These are phyloP conservation scores for Furcasterigmium furcatum DNA, from an alignment of 2,329 filamentous ascomycete genomes.

Conservation along the genomic window DNA sequence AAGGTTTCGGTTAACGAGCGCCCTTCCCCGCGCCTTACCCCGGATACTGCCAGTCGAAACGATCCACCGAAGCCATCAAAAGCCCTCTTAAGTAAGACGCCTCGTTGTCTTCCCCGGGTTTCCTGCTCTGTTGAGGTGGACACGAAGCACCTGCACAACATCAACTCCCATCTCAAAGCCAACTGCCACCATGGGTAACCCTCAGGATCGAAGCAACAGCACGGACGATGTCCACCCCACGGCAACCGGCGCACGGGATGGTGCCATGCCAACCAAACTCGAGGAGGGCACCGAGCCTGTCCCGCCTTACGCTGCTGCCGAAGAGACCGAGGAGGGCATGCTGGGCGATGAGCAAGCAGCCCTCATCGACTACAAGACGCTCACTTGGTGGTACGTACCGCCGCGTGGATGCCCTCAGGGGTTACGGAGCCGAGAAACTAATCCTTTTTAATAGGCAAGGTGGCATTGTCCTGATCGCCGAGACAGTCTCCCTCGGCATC, in stretches of 20 bases:
- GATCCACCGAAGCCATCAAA: background rate
- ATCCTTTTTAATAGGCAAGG: too few species aligned
- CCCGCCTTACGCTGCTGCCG: background rate
- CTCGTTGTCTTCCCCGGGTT: background rate
- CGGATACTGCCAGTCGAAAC: background rate
- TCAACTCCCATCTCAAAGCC: background rate
- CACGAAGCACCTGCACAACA: background rate
- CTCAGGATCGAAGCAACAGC: conserved; percentile 3
- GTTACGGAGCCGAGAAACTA: too few species aligned
- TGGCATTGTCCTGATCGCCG: conserved; percentile 38
- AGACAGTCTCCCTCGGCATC: conserved; percentile 43
- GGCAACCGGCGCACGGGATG: background rate
- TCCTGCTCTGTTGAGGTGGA: background rate
- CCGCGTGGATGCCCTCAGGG: too few species aligned
- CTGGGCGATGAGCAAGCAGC: conserved; percentile 7
- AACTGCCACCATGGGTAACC: conserved; percentile 6
- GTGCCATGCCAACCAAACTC: background rate
- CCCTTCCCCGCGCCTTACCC: background rate
- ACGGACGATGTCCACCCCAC: conserved; percentile 1
- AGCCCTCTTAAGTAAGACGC: background rate
- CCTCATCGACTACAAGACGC: conserved; percentile 30
- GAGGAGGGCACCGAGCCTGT: background rate
- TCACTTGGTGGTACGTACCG: conserved; percentile 35
- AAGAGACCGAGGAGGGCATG: too few species aligned
- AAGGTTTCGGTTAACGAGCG: background rate